Evolutionary conservation across 1,284 basidiomycete species (phyloP), one percentile per base, ranked within the genome.

Genomic region (Trametes polyzona): DNA sequence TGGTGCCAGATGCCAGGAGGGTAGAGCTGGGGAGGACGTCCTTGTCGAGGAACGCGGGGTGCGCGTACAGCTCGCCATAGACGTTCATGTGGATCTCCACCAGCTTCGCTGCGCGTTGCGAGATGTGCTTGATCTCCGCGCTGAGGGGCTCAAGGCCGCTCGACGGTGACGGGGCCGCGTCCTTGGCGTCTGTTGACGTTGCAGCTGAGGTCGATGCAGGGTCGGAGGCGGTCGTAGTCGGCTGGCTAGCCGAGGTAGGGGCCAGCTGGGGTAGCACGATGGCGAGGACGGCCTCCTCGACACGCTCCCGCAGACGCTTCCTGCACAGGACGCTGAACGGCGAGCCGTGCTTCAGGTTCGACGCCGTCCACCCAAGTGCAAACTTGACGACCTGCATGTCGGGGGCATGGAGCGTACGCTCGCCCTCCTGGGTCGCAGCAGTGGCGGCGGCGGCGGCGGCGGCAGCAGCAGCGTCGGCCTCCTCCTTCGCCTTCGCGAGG

Each of bases 21-120:
- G 35, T n/a, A 11, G 42, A 27, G 27, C 19, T 16, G 24, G 55
- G 48, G 37, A 46, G 37, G 48, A 43, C 37, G 37, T 44, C 48
- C 47, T 46, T 44, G 49, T 53, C 52, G 48, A 80, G 63, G 70
- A 88, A 84, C 55, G 80, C 81, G 59, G 83, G 78, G 66, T 83
- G 81, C 71, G 89, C 87, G 73, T 93, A 93, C 55, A 91, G 70
- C 26, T 83, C 80, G 39, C 88, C 75, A 69, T 90, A 92, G 43
- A 89, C 86, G 63, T 85, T 82, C 52, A 90, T 76, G 70, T 93
- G 90, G 61, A 91, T 84, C 47, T 82, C 74, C 6, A 86, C 85
- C 47, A 93, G 77, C 61, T 85, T 83, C 41, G 86, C 79, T 37
- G 92, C 79, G 67, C 86, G 83, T 63, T 90, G 85, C 26, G 82